phyloP scores from a whole-genome alignment of 2,329 filamentous ascomycete genomes.

The Clarireedia hainanense region DNA sequence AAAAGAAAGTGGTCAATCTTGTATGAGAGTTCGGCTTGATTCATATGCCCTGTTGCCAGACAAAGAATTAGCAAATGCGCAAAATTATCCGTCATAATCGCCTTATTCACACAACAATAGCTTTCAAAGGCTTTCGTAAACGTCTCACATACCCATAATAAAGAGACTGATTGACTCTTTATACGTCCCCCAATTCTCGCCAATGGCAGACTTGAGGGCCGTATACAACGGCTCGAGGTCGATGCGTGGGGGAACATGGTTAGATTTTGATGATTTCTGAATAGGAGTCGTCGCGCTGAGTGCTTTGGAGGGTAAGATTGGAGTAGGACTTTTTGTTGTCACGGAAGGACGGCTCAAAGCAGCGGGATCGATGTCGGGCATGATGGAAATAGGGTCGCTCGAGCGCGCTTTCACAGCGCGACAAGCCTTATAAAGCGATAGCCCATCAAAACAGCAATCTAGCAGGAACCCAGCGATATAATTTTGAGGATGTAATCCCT shows the following conservation, averaged over 20 bases:
- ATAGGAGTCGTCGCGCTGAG: conserved; percentile 45
- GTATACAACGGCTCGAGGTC: conserved; percentile 59
- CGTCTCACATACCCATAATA: conserved; percentile 44
- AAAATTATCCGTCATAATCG: neutral
- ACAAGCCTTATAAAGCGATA: conserved; percentile 15
- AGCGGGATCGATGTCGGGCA: conserved; percentile 67
- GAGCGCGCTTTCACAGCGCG: conserved; percentile 22
- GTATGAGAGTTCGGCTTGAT: conserved; percentile 52
- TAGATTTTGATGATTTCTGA: conserved; percentile 44
- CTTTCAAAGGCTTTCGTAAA: neutral
- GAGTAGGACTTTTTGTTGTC: conserved; percentile 47
- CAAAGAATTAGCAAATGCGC: conserved; percentile 26
- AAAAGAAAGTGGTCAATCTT: conserved; percentile 52
- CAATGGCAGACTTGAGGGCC: conserved; percentile 52
- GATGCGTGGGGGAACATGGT: conserved; percentile 57
- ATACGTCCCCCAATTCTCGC: conserved; percentile 56
- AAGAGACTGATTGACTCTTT: conserved; percentile 57
- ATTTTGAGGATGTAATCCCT: conserved; percentile 18
- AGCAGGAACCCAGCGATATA: conserved; percentile 18
- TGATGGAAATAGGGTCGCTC: conserved; percentile 30
- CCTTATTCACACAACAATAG: neutral
- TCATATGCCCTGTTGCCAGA: conserved; percentile 45
- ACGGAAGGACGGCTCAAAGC: conserved; percentile 50
- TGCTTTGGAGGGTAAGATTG: conserved; percentile 51
- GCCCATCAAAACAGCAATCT: conserved; percentile 23